phyloP scores from a whole-genome alignment of 2,329 filamentous ascomycete species.

The Alternaria brassicicola region DNA sequence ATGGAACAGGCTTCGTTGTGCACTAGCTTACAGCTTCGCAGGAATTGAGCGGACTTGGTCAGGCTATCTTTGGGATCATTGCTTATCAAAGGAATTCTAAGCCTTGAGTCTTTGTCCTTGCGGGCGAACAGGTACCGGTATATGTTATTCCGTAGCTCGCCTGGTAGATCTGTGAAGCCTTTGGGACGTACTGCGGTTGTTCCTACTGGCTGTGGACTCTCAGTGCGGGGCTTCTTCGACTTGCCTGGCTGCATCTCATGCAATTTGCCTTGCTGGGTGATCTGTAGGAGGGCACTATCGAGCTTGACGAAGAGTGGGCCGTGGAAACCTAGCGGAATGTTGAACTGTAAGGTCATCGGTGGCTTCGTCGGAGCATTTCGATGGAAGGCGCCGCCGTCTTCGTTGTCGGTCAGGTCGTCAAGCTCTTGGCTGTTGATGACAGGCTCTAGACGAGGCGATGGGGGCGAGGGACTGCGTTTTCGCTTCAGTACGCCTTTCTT shows the following conservation, averaged over 20 bases:
- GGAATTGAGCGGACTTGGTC: conserved; percentile 51
- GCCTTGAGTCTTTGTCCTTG: conserved; percentile 29
- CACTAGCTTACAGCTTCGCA: conserved; percentile 55
- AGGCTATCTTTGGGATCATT: conserved; percentile 36
- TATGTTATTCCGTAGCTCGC: conserved; percentile 56
- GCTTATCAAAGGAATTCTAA: conserved; percentile 43
- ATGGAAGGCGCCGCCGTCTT: conserved; percentile 25
- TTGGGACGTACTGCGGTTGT: background rate
- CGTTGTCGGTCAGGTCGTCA: conserved; percentile 38
- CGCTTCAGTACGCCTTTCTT: conserved; percentile 44
- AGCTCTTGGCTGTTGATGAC: conserved; percentile 40
- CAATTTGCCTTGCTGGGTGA: conserved; percentile 10
- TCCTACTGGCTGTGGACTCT: background rate
- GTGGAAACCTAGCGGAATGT: conserved; percentile 53
- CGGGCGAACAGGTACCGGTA: conserved; percentile 54
- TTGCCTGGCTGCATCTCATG: conserved; percentile 27
- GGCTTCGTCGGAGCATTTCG: conserved; percentile 22
- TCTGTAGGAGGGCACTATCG: conserved; percentile 36
- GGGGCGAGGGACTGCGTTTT: conserved; percentile 44
- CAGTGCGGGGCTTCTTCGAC: conserved; percentile 12
- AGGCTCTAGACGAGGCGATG: conserved; percentile 43
- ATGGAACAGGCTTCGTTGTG: conserved; percentile 55
- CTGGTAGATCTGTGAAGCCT: conserved; percentile 40
- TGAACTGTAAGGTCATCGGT: conserved; percentile 53
- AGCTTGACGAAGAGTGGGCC: conserved; percentile 54